Percentiles rank a stretch among this genome's conserved stretches.
Conservation (phyloP, 352 stramenopile genomes). For the Elongisporangium senticosum region DNA sequence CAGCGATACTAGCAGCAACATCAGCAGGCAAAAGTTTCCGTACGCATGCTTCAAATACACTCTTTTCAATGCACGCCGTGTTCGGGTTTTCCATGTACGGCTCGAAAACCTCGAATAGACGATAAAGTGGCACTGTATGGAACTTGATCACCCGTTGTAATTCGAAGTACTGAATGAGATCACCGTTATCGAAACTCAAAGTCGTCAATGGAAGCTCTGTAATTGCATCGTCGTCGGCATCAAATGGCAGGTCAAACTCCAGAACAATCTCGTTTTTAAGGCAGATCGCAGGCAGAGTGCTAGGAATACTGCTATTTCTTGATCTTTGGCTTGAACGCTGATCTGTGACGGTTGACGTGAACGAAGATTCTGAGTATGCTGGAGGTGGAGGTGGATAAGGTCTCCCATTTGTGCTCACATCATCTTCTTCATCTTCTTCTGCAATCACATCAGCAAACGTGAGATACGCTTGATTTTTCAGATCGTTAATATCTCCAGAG, state of each 20-base stretch:
- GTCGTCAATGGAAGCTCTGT: constrained; percentile 61
- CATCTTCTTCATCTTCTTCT: constrained; percentile 67
- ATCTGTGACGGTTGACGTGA: background rate
- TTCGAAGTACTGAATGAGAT: constrained; percentile 79
- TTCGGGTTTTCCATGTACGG: constrained; percentile 52
- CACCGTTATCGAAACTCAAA: constrained; percentile 76
- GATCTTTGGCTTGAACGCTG: constrained; percentile 16
- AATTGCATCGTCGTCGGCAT: constrained; percentile 52
- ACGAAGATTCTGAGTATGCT: background rate
- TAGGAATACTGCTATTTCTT: constrained; percentile 43
- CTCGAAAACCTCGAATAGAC: constrained; percentile 69
- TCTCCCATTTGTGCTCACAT: constrained; percentile 6
- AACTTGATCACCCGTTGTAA: constrained; percentile 72
- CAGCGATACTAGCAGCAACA: constrained; percentile 43
- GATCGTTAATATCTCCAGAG: constrained; percentile 20
- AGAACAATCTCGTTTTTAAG: constrained; percentile 83
- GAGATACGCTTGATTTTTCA: constrained; percentile 39
- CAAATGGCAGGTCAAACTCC: constrained; percentile 76
- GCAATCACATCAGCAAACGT: constrained; percentile 60
- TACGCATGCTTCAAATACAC: constrained; percentile 71
- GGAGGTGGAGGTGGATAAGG: background rate
- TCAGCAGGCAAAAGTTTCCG: constrained; percentile 47
- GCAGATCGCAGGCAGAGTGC: constrained; percentile 58
- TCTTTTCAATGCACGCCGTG: constrained; percentile 72
- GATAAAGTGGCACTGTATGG: constrained; percentile 57